Percentiles rank a stretch among this genome's conserved stretches.
Conservation (phyloP, 441 rosid genomes). For the Pelargonium citronellum region DNA sequence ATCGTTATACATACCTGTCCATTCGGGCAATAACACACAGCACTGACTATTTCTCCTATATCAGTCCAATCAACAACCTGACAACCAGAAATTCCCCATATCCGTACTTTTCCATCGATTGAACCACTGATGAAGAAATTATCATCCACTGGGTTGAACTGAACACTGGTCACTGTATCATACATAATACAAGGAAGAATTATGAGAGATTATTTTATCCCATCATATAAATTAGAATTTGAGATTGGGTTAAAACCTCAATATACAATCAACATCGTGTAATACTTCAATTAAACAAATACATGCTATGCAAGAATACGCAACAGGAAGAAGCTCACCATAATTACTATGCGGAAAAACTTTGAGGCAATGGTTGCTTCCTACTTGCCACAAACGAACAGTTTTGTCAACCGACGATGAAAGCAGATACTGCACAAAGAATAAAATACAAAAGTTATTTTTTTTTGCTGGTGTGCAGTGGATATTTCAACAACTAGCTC, state of each 20-base stretch:
- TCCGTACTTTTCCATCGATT: constrained; percentile 91
- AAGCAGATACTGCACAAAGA: constrained; percentile 34
- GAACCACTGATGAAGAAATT: constrained; percentile 88
- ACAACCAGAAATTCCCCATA: constrained; percentile 62
- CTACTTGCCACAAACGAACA: constrained; percentile 61
- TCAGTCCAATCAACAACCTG: constrained; percentile 83
- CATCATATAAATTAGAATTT: background rate
- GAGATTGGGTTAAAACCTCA: background rate
- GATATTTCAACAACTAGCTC: constrained; percentile 5
- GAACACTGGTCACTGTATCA: constrained; percentile 77
- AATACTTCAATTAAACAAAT: constrained; percentile 5
- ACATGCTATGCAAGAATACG: constrained; percentile 8
- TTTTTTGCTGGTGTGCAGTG: background rate
- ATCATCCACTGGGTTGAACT: constrained; percentile 82
- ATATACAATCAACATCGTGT: constrained; percentile 6
- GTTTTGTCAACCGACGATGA: constrained; percentile 60
- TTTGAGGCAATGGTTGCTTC: constrained; percentile 36
- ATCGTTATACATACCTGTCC: constrained; percentile 52
- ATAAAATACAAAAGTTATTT: background rate
- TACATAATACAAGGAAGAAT: constrained; percentile 7
- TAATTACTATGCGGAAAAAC: constrained; percentile 52
- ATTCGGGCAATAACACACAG: constrained; percentile 78
- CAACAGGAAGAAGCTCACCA: constrained; percentile 31
- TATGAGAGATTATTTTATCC: too few species aligned
- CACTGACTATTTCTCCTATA: constrained; percentile 70